phyloP scores from a whole-genome alignment of 495 filamentous ascomycete genomes.

The Lindgomyces ingoldianus region DNA sequence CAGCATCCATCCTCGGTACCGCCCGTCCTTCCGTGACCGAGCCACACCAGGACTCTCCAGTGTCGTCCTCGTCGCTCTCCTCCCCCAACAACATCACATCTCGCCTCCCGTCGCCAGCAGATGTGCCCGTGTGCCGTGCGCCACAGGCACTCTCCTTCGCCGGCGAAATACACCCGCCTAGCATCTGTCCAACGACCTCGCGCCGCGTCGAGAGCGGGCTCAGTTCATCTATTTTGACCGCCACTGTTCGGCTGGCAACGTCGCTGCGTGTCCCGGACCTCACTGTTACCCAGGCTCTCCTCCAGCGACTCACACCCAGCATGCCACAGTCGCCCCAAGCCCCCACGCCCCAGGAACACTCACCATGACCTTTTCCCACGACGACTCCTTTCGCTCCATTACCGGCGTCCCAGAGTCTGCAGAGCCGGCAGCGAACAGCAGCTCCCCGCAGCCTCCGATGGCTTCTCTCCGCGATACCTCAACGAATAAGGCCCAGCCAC shows the following conservation, averaged over 20 bases:
- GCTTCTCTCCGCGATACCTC: conserved; percentile 2
- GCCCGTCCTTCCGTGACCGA: neutral
- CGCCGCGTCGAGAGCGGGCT: conserved; percentile 14
- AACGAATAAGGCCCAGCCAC: conserved; percentile 14
- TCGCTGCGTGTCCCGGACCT: conserved; percentile 5
- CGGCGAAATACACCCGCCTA: conserved; percentile 8
- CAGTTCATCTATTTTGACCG: conserved; percentile 8
- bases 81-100: no score
- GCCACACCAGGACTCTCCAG: neutral
- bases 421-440: conserved; percentile 37
- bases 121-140: conserved; percentile 11
- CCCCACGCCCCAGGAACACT: neutral
- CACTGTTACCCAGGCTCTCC: neutral
- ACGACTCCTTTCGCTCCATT: conserved; percentile 35
- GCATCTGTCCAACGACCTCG: conserved; percentile 22
- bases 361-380: conserved; percentile 24
- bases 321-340: conserved; percentile 22
- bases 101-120: no score
- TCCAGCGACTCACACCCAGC: conserved; percentile 13
- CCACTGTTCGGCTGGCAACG: conserved; percentile 18
- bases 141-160: conserved; percentile 5
- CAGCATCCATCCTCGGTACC: no score
- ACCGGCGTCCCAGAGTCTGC: conserved; percentile 34
- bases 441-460: conserved; percentile 2
- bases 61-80: neutral